A percentile compares a stretch with the other conserved stretches of the same genome.
phyloP scores from a whole-genome alignment of 2,329 filamentous ascomycete species.

The Dryadomyces quercivorus region DNA sequence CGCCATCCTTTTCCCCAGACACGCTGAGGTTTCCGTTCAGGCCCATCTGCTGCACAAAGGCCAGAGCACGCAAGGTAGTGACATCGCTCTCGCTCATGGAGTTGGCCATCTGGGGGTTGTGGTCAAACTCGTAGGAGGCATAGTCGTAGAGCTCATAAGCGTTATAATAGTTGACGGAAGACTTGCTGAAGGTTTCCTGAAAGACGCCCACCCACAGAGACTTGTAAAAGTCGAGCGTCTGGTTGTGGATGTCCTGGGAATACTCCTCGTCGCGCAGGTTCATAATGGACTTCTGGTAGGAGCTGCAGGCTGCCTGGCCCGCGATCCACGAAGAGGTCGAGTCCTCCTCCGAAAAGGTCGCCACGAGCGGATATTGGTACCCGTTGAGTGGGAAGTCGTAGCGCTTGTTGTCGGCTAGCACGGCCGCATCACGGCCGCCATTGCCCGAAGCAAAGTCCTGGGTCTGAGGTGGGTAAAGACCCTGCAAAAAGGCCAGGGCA shows the following conservation, averaged over 20 bases:
- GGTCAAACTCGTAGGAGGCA: conserved; percentile 38
- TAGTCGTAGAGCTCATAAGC: conserved; percentile 44
- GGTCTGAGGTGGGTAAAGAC: conserved; percentile 63
- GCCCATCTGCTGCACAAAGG: conserved; percentile 53
- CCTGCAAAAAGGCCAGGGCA: conserved; percentile 69
- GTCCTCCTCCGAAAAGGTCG: conserved; percentile 18
- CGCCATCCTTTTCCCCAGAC: conserved; percentile 27
- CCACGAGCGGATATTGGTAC: conserved; percentile 67
- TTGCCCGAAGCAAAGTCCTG: conserved; percentile 23
- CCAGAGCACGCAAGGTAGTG: conserved; percentile 46
- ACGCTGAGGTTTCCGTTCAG: conserved; percentile 45
- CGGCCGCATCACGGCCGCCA: conserved; percentile 16
- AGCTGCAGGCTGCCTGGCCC: conserved; percentile 25
- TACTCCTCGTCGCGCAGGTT: conserved; percentile 15
- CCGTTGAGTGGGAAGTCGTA: conserved; percentile 58
- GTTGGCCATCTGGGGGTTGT: conserved; percentile 31
- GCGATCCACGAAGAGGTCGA: conserved; percentile 31
- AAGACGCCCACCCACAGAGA: conserved; percentile 26
- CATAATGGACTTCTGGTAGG: conserved; percentile 21
- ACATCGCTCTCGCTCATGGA: conserved; percentile 32
- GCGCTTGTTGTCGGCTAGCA: conserved; percentile 30
- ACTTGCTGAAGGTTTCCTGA: conserved; percentile 21
- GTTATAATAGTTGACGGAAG: conserved; percentile 29
- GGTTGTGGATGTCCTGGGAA: conserved; percentile 12
- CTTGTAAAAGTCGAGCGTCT: conserved; percentile 27